Conservation (phyloP, 2,329 filamentous ascomycete genomes). For the Hortaea sp. region DNA sequence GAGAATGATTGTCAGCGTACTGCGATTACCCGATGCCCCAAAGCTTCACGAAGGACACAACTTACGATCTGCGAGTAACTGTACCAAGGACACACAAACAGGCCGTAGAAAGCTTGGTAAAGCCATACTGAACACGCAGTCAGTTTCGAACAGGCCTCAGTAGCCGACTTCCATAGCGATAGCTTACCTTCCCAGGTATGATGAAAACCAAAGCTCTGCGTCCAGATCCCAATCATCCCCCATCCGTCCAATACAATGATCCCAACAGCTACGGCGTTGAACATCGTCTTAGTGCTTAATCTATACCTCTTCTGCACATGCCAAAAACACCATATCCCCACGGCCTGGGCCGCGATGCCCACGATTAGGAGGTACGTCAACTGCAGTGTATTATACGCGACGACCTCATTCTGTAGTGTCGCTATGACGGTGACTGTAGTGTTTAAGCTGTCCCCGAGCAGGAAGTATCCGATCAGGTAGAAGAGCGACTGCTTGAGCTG, state of each 20-base stretch:
- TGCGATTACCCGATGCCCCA: background rate
- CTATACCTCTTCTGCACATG: conserved; percentile 48
- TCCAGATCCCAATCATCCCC: conserved; percentile 52
- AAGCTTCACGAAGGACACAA: background rate
- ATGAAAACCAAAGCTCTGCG: conserved; percentile 41
- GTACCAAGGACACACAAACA: conserved; percentile 61
- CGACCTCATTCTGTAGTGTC: conserved; percentile 55
- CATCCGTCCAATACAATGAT: conserved; percentile 52
- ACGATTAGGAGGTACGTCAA: conserved; percentile 58
- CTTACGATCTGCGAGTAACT: conserved; percentile 53
- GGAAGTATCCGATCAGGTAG: conserved; percentile 56
- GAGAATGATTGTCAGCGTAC: background rate
- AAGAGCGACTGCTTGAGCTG: conserved; percentile 55
- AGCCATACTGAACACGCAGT: conserved; percentile 10
- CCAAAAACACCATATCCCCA: conserved; percentile 53
- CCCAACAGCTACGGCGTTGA: conserved; percentile 51
- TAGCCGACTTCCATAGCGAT: background rate
- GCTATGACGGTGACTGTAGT: conserved; percentile 59
- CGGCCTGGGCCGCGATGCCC: conserved; percentile 52
- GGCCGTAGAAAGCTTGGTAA: conserved; percentile 48
- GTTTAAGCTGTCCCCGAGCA: conserved; percentile 60
- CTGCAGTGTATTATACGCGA: conserved; percentile 54
- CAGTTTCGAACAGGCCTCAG: background rate
- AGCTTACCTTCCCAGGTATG: conserved; percentile 39
- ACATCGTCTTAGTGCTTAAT: conserved; percentile 58